Conservation (phyloP, 1,139 yeast genomes). For the Pichia sp. region DNA sequence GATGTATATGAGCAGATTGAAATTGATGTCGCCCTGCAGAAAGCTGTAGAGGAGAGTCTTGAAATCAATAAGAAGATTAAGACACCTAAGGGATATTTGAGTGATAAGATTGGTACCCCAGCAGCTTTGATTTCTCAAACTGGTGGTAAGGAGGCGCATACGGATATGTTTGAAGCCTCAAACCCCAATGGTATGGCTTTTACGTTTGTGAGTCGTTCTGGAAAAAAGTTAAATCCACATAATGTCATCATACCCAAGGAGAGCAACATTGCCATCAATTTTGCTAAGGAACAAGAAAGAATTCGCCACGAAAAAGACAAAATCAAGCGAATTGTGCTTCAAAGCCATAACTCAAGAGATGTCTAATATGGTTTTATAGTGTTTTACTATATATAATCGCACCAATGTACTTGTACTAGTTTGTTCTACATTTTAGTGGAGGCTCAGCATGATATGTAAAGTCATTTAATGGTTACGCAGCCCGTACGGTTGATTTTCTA, state of each 20-base stretch:
- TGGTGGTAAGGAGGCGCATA: no score
- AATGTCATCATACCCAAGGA: conserved; percentile 43
- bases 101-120: conserved; percentile 17
- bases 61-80: background rate
- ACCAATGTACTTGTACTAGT: background rate
- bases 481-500: conserved; percentile 3
- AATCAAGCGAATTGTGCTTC: conserved; percentile 37
- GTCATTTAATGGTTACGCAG: conserved; percentile 7
- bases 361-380: background rate
- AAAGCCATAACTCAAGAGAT: conserved; percentile 15
- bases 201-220: conserved; percentile 45
- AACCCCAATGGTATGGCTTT: conserved; percentile 31
- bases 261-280: conserved; percentile 40
- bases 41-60: conserved; percentile 41
- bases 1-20: conserved; percentile 22
- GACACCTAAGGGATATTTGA: conserved; percentile 15
- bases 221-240: conserved; percentile 40
- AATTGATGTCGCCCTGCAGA: conserved; percentile 44
- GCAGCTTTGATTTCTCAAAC: conserved; percentile 7
- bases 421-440: no score
- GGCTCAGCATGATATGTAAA: background rate
- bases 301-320: conserved; percentile 34
- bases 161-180: no score
- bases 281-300: conserved; percentile 31
- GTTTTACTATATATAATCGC: background rate